These are phyloP conservation scores for Coniosporium tulheliwenetii DNA, from an alignment of 2,329 filamentous ascomycete genomes.

Conservation along the genomic window DNA sequence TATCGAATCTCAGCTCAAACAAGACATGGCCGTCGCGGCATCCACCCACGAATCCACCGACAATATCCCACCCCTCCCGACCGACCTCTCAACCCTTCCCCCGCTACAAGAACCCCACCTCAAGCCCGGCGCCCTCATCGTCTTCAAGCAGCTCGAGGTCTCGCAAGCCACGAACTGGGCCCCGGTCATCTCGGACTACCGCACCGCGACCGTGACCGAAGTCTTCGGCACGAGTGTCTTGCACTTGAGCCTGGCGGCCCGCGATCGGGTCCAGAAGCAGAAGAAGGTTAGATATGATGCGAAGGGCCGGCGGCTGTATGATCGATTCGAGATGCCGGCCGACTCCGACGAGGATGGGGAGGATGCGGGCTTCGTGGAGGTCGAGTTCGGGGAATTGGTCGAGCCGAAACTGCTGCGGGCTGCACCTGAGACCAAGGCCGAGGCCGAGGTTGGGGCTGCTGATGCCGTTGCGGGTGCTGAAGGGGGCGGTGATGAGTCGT, in stretches of 20 bases:
- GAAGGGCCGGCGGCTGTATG: slow-evolving; percentile 59
- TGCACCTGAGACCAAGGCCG: too few relatives aligned
- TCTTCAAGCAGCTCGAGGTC: slow-evolving; percentile 50
- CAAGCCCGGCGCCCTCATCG: slow-evolving; percentile 46
- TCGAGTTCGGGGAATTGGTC: slow-evolving; percentile 47
- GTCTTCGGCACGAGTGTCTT: slow-evolving; percentile 37
- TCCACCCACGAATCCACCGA: slow-evolving; percentile 26
- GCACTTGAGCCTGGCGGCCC: slow-evolving; percentile 49
- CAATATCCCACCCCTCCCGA: slow-evolving; percentile 50
- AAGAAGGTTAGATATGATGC: slow-evolving; percentile 41
- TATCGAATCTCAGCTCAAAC: slow-evolving; percentile 13
- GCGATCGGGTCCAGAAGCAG: slow-evolving; percentile 45
- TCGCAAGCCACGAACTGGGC: slow-evolving; percentile 50
- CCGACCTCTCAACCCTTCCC: slow-evolving; percentile 39
- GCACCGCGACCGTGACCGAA: slow-evolving; percentile 48
- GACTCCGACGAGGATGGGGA: slow-evolving; percentile 36
- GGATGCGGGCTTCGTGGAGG: slow-evolving; percentile 44
- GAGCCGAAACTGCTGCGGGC: slow-evolving; percentile 42
- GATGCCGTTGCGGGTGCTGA: too few relatives aligned
- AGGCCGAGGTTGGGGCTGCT: too few relatives aligned
- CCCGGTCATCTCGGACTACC: slow-evolving; percentile 44
- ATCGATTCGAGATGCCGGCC: slow-evolving; percentile 55
- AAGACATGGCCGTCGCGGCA: slow-evolving; percentile 14
- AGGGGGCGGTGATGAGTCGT: too few relatives aligned
- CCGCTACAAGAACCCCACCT: slow-evolving; percentile 32